Base-by-base conservation (phyloP, 805 yeast species). In the Yamadazyma laniorum region DNA sequence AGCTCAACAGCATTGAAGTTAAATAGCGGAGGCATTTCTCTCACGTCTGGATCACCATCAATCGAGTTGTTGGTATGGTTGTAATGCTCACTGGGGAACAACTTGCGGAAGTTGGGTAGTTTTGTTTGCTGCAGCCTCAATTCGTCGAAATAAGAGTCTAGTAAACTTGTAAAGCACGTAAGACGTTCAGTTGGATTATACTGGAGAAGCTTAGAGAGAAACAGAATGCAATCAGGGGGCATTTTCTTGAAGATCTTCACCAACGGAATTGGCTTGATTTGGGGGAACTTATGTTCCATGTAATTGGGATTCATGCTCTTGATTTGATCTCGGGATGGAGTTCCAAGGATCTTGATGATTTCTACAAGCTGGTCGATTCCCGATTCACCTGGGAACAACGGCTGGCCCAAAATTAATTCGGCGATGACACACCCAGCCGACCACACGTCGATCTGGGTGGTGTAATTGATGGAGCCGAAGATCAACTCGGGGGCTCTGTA, bases 381-480 rank as follows among this genome's bases (percentile, higher is more conserved):
- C 43, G 90, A 82, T 59, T 93, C 98, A 31, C 99, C 99, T 9
- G 99, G 99, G 67, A 93, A 93, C 48, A 93, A 70, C 11, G 99
- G 99, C 59, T 89, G 97, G 13, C 99, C 98, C 40, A 93, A 74
- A 47, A 90, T 79, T 53, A 93, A 70, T 65, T 93, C 99, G 4
- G 98, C 98, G 87, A 93, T 89, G 16, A 93, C 99, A 69, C 99
- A 93, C 15, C 96, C 96, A 11, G 95, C 88, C 11, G 96, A 86
- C 99, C 99, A 93, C 33, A 93, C 79, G 60, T 93, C 99, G 49
- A 93, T 93, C 61, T 91, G 90, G 21, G 97, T 89, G 6, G 98
- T 88, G 63, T 93, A 93, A 63, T 90, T 87, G 18, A 95, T 85
- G 11, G 98, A 95, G 14, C 98, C 99, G 68, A 93, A 93, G 44